Evolutionary conservation across 495 filamentous ascomycete species (phyloP).

Genomic region (Podospora australis): DNA sequence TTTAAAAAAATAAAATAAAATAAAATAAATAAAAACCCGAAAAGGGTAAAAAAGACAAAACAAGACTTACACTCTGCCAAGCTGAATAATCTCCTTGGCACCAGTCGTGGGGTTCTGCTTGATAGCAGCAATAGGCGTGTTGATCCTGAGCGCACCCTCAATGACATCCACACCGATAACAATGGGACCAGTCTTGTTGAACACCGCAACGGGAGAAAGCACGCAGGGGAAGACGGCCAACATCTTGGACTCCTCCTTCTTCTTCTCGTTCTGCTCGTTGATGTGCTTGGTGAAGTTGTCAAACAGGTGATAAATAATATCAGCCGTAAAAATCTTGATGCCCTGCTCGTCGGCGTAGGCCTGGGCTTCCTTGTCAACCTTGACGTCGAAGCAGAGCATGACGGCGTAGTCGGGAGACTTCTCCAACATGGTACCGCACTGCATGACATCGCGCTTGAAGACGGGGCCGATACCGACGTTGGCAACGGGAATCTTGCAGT

Average conservation of each 20-base stretch:
- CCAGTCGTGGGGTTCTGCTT: constrained; percentile 72
- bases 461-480: constrained; percentile 98
- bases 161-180: constrained; percentile 92
- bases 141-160: constrained; percentile 76
- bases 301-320: constrained; percentile 99
- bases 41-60: constrained; percentile 18
- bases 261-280: constrained; percentile 73
- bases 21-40: not conserved
- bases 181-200: constrained; percentile 97
- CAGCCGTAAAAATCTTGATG: constrained; percentile 96
- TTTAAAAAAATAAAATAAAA: not conserved
- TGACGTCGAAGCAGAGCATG: constrained; percentile 99
- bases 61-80: constrained; percentile 89
- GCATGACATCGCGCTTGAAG: constrained; percentile 97
- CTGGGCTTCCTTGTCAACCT: constrained; percentile 94
- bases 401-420: constrained; percentile 92
- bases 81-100: constrained; percentile 68
- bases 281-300: constrained; percentile 95
- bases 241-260: constrained; percentile 93
- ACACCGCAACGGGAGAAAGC: constrained; percentile 79
- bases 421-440: constrained; percentile 93
- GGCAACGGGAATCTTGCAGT: constrained; percentile 92
- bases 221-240: constrained; percentile 96
- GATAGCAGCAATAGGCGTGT: constrained; percentile 82
- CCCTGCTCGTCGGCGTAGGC: constrained; percentile 89